A percentile compares a stretch with the other conserved stretches of the same genome.
phyloP scores from a whole-genome alignment of 495 filamentous ascomycete genomes.

The Penicillium argentinense region DNA sequence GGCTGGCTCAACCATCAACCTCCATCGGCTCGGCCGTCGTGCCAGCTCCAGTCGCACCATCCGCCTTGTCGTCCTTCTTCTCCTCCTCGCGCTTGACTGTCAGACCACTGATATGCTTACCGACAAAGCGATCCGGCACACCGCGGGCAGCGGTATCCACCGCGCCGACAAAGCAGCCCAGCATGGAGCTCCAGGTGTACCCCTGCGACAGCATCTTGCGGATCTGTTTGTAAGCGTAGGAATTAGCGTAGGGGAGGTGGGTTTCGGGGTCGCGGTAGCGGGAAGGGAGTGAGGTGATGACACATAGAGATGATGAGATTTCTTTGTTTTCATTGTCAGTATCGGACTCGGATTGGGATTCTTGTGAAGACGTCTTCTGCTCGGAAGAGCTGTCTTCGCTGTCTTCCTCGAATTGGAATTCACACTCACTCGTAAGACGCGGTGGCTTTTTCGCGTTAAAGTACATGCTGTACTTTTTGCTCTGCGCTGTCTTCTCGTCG shows the following conservation, averaged over 20 bases:
- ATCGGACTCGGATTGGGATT: background rate
- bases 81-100: background rate
- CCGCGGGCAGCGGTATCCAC: conserved; percentile 60
- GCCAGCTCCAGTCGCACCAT: background rate
- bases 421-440: conserved; percentile 46
- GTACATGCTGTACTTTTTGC: conserved; percentile 49
- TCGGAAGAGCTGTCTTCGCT: no score
- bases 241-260: conserved; percentile 70
- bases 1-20: conserved; percentile 10
- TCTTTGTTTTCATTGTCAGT: conserved; percentile 23
- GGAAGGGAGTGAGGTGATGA: conserved; percentile 77
- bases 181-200: conserved; percentile 71
- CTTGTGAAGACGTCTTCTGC: no score
- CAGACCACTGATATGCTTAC: conserved; percentile 9
- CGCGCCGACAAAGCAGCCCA: conserved; percentile 73
- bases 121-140: conserved; percentile 67
- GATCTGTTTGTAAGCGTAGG: conserved; percentile 73
- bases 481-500: conserved; percentile 51
- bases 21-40: conserved; percentile 20
- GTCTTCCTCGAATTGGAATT: conserved; percentile 1
- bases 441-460: conserved; percentile 54
- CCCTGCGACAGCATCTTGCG: conserved; percentile 55
- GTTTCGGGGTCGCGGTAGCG: conserved; percentile 76
- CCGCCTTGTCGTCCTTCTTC: conserved; percentile 7
- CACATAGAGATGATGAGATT: conserved; percentile 60